Base-by-base conservation (phyloP, 495 filamentous ascomycete genomes). In the Xanthoparmelia taractica region DNA sequence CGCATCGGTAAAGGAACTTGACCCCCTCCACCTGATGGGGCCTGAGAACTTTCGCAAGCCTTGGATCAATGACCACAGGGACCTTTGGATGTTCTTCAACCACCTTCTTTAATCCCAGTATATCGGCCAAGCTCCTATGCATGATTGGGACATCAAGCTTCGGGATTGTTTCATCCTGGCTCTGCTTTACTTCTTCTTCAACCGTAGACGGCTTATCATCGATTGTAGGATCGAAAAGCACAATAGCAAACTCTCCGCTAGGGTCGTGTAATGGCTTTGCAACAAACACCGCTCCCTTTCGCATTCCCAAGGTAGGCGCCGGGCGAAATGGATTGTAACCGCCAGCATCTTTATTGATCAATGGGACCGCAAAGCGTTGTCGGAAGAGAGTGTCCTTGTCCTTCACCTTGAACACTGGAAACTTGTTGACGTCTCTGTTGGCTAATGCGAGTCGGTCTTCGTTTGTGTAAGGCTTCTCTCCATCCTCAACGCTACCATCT, bases 1-100 rank as follows among this genome's bases (percentile, higher is more conserved):
- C 91, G 72, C 90, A 95, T 59, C 84, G 81, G 73, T 97, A 99
- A 77, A 99, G 84, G 70, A 99, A 99, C 80, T 96, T 96, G 50
- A 99, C 94, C 72, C 94, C 94, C 73, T 97, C 94, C 45, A 99
- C 88, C 74, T 99, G 94, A 87, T 99, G 94, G 11, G 94, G 94
- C 36, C 94, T 85, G 33, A 99, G 76, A 31, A 97, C 89, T 73
- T 97, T 97, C 57, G 91, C 85, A 34, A 99, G 76, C 70, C 81
- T 85, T 17, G 94, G 94, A 74, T 99, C 94, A 68, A 99, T 97
- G 38, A 99, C 94, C 18, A 99, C 94, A 2, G 94, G 94, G 4
- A 99, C 93, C 68, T 89, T 88, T 0, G 94, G 93, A 43, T 86
- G 81, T 38, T 92, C 87, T 15, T 82, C 83, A 29, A 93, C 85